Conservation (phyloP, 164 flowering plant species). For the Taxillus chinensis region DNA sequence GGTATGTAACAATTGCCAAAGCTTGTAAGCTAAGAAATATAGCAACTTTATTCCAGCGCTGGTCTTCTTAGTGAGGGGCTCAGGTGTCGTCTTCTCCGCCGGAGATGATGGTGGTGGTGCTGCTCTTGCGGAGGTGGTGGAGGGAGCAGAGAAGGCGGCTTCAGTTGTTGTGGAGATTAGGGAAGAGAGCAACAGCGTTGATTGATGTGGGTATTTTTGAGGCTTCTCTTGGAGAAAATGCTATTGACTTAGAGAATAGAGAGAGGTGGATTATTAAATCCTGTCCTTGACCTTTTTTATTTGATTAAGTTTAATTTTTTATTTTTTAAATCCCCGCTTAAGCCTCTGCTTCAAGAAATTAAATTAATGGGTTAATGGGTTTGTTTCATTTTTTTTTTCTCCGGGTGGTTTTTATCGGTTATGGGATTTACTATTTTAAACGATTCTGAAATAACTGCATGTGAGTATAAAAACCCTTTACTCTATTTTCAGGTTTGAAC, state of each 20-base stretch:
- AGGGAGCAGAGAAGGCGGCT: slow-evolving; percentile 1
- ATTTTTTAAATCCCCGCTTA: neutral
- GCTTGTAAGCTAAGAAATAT: too few species aligned
- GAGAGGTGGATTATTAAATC: slow-evolving; percentile 26
- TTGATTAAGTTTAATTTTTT: neutral
- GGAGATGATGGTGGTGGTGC: neutral
- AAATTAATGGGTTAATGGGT: neutral
- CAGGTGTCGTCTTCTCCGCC: neutral
- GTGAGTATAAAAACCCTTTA: too few species aligned
- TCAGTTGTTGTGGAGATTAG: slow-evolving; percentile 7
- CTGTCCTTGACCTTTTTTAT: neutral
- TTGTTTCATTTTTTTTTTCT: neutral
- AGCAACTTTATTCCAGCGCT: too few species aligned
- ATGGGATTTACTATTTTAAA: too few species aligned
- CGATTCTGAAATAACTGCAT: too few species aligned
- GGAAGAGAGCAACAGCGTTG: neutral
- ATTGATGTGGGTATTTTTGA: slow-evolving; percentile 23
- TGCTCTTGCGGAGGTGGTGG: neutral
- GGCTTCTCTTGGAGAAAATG: slow-evolving; percentile 39
- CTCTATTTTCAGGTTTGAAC: too few species aligned
- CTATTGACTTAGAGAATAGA: slow-evolving; percentile 33
- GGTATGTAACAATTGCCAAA: too few species aligned
- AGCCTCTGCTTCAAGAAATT: neutral
- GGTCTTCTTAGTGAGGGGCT: neutral
- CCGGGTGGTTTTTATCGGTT: too few species aligned